Base-by-base conservation (phyloP, 495 filamentous ascomycete species). In the Pseudomonodictys pantanalensis region DNA sequence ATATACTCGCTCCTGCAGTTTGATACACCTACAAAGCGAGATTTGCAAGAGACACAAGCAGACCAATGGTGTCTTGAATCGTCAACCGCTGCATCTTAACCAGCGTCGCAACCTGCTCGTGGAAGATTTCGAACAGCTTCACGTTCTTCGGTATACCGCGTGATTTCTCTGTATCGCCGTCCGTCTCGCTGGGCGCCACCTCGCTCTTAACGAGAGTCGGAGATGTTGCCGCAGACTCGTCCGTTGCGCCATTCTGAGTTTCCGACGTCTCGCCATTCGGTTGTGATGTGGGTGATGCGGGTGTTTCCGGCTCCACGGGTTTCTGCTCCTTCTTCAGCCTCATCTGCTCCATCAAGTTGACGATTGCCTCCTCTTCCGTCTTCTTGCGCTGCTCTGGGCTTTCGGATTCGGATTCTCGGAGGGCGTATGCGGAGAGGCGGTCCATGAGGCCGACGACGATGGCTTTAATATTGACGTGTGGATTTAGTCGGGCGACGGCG, bases 401-500 rank as follows among this genome's bases (percentile, higher is more conserved):
- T 33, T 88, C 83, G 11, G 81, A 78, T 52, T 95, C 90, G 15
- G 89, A 81, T 72, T 97, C 92, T 50, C 91, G 82, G 58, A 90
- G 86, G 22, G 93, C 91, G 71, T 96, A 98, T 24, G 90, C 84
- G 10, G 92, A 96, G 23, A 98, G 76, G 26, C 93, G 85, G 68
- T 98, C 91, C 93, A 98, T 98, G 57, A 98, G 76, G 35, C 91
- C 95, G 71, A 97, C 97, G 22, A 98, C 92, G 29, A 98, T 98
- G 42, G 90, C 92, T 76, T 97, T 98, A 70, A 97, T 81, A 65
- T 98, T 95, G 59, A 98, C 93, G 72, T 96, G 87, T 1, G 91
- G 93, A 64, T 97, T 95, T 42, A 98, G 80, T 57, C 91, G 78
- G 22, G 92, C 88, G 28, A 95, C 95, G 2, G 92, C 92, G 24